Evolutionary conservation across 2,329 filamentous ascomycete genomes (phyloP).

Genomic region (Fusarium acutatum): DNA sequence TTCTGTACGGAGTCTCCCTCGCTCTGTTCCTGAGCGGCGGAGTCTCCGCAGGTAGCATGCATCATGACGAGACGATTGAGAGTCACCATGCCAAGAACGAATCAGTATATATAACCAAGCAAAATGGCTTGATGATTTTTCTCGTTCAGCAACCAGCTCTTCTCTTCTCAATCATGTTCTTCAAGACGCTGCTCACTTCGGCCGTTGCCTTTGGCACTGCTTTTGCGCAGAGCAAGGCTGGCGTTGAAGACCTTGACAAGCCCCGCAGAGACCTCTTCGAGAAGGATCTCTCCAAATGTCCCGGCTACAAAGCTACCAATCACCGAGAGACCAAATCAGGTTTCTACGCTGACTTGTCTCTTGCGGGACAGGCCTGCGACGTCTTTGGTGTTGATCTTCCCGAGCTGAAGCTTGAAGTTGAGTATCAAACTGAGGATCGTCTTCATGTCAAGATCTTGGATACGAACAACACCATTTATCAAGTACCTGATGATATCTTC

Average conservation of each 20-base stretch:
- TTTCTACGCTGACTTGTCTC: slow-evolving; percentile 73
- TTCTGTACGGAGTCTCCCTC: neutral
- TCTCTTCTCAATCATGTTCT: slow-evolving; percentile 12
- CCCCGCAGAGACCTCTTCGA: slow-evolving; percentile 31
- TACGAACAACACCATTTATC: slow-evolving; percentile 73
- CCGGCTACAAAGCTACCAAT: slow-evolving; percentile 73
- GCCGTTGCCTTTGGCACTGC: slow-evolving; percentile 23
- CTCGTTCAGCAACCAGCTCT: neutral
- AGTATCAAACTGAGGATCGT: slow-evolving; percentile 58
- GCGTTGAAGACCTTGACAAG: slow-evolving; percentile 23
- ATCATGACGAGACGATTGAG: neutral
- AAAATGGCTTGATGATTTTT: neutral
- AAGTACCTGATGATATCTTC: slow-evolving; percentile 75
- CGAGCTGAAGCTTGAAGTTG: slow-evolving; percentile 70
- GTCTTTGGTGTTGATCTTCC: slow-evolving; percentile 80
- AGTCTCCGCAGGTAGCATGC: slow-evolving; percentile 20
- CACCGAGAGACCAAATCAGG: slow-evolving; percentile 61
- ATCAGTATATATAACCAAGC: slow-evolving; percentile 21
- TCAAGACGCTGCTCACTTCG: slow-evolving; percentile 28
- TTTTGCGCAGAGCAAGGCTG: slow-evolving; percentile 31
- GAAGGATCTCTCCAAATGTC: slow-evolving; percentile 55
- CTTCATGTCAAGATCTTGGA: slow-evolving; percentile 79
- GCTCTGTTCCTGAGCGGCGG: neutral
- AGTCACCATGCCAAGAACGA: neutral
- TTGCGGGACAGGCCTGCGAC: slow-evolving; percentile 78